A percentile compares a stretch with the other conserved stretches of the same genome.
Conservation (phyloP, 768 basidiomycete genomes). For the Tulasnella sp. region DNA sequence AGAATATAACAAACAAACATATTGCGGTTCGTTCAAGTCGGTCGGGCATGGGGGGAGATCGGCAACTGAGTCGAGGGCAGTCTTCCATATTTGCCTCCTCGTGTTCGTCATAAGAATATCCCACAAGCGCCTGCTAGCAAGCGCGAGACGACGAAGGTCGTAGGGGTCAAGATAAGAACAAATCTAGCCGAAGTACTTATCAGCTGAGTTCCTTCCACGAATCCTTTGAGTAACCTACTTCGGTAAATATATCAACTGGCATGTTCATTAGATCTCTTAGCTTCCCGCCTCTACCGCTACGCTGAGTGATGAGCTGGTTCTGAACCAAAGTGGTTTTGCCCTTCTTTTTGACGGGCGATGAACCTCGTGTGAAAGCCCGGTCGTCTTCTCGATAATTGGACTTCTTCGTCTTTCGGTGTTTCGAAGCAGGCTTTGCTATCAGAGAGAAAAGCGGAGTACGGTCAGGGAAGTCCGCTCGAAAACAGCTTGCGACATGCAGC, state of each 20-base stretch:
- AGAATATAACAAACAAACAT: conserved; percentile 21
- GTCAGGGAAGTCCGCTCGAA: background rate
- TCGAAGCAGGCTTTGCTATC: background rate
- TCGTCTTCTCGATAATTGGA: background rate
- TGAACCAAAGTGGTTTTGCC: background rate
- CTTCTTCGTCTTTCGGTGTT: background rate
- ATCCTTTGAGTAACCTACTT: conserved; percentile 9
- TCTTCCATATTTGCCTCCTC: conserved; percentile 13
- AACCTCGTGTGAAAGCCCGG: background rate
- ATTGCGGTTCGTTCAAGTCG: conserved; percentile 26
- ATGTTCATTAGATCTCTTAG: conserved; percentile 29
- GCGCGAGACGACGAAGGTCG: conserved; percentile 24
- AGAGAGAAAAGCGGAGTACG: background rate
- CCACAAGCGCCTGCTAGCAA: conserved; percentile 10
- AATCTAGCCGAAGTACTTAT: background rate
- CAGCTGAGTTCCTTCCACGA: background rate
- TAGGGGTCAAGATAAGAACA: conserved; percentile 12
- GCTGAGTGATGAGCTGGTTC: background rate
- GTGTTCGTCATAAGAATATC: conserved; percentile 8
- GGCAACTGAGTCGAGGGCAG: background rate
- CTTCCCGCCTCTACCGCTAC: conserved; percentile 6
- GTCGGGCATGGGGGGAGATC: conserved; percentile 22
- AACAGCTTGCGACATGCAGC: background rate
- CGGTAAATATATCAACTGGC: conserved; percentile 28
- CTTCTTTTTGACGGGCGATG: background rate